Conservation (phyloP, 257 asterid species). For the Solanum ossicruentum region DNA sequence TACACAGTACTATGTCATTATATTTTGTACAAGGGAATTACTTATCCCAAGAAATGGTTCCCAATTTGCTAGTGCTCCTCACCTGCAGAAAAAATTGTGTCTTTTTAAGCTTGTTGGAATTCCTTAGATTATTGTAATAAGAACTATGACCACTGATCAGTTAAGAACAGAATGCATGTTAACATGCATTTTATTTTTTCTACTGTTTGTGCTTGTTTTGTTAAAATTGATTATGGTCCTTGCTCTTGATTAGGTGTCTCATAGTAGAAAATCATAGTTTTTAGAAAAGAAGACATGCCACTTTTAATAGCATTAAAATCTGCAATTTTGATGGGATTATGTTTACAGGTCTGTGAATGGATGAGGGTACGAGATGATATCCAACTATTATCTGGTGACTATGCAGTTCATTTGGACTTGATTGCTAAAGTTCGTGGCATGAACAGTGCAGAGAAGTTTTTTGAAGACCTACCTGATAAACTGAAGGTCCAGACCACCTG, state of each 20-base stretch:
- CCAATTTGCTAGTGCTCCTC: not conserved
- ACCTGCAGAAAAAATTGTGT: not conserved
- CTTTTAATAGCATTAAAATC: not conserved
- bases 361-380: constrained; percentile 71
- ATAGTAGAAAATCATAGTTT: not conserved
- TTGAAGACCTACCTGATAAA: constrained; percentile 65
- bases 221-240: not conserved
- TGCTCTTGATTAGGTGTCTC: not conserved
- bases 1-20: not conserved
- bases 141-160: not conserved
- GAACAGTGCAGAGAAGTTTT: constrained; percentile 80
- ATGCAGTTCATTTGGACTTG: constrained; percentile 85
- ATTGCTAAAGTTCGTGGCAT: constrained; percentile 77
- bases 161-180: not conserved
- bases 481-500: constrained; percentile 68
- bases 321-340: not conserved
- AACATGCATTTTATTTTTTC: not conserved
- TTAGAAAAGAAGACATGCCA: not conserved
- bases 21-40: not conserved
- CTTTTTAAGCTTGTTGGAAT: not conserved
- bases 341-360: constrained; percentile 82
- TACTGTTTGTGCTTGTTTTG: not conserved
- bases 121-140: not conserved
- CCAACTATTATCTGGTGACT: constrained; percentile 75
- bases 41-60: not conserved